Conservation (phyloP, 2,329 filamentous ascomycete genomes). For the Penicillium sp. region DNA sequence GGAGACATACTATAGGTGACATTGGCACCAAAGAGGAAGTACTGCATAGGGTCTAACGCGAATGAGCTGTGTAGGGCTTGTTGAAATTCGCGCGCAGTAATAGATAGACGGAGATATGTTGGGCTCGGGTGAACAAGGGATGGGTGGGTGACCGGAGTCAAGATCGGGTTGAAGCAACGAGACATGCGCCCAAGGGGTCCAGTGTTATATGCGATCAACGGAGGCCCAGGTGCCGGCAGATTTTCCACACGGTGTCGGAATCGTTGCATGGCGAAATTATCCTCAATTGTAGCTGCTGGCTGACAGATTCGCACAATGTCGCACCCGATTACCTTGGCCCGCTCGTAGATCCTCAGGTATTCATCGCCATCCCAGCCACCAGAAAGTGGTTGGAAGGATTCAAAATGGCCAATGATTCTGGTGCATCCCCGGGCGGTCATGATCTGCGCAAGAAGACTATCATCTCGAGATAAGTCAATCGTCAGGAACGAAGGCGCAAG, state of each 20-base stretch:
- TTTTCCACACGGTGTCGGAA: constrained; percentile 49
- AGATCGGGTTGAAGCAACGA: constrained; percentile 58
- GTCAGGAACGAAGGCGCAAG: constrained; percentile 59
- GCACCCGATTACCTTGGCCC: constrained; percentile 54
- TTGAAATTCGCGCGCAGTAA: constrained; percentile 60
- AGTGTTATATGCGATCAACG: constrained; percentile 60
- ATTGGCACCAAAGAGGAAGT: constrained; percentile 68
- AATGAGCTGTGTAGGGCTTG: constrained; percentile 61
- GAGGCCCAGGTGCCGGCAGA: constrained; percentile 43
- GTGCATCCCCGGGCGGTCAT: constrained; percentile 50
- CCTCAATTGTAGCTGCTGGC: constrained; percentile 51
- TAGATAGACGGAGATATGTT: constrained; percentile 42
- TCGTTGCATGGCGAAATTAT: constrained; percentile 57
- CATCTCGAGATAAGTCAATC: constrained; percentile 55
- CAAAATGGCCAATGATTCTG: constrained; percentile 57
- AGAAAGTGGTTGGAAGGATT: constrained; percentile 37
- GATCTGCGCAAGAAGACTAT: constrained; percentile 48
- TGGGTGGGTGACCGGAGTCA: constrained; percentile 56
- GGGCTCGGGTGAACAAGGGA: constrained; percentile 42
- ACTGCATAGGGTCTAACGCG: constrained; percentile 61
- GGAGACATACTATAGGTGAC: constrained; percentile 68
- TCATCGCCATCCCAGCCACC: constrained; percentile 53
- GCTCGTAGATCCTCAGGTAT: constrained; percentile 54
- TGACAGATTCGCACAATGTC: constrained; percentile 58
- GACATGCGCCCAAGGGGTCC: constrained; percentile 59